Base-by-base conservation (phyloP, 1,139 yeast genomes). In the Debaryomycetaceae sp. region DNA sequence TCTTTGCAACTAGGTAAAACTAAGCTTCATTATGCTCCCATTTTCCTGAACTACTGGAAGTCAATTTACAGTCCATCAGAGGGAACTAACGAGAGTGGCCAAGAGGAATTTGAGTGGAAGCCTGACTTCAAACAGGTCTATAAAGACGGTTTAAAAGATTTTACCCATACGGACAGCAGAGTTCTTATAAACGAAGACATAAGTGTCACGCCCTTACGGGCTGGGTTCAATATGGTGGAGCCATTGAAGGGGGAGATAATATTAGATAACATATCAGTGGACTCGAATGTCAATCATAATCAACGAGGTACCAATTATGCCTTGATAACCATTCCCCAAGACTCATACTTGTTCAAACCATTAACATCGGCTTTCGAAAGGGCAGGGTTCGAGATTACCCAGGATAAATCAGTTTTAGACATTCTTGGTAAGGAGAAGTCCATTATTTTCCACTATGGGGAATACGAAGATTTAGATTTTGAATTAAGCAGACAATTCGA, bases 381-480 rank as follows among this genome's bases (percentile, higher is more conserved):
- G 31, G 67, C 68, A 5, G 50, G 53, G 5, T 48, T 56, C 24
- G 55, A 62, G 2, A 49, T 78, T 17, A 55, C 65, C 5, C 57
- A 56, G 6, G 66, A 68, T 46, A 43, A 52, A 5, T 45, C 44
- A 5, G 51, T 70, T 23, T 55, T 66, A 42, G 38, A 50, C 11
- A 47, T 53, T 9, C 44, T 69, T 14, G n/a, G 24, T 2, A 47
- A 57, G 1, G 45, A 48, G 5, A 46, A 57, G 7, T 65, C 49
- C 27, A 59, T 47, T 49, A 55, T 81, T 1, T 82, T 90, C 55
- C 96, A 90, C 51, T 90, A 81, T 59, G 93, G 89, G 11, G 98
- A 93, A 45, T 93, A 93, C 60, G 99, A 93, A 61, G 91, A 87
- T 45, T 66, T 91, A 24, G 87, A 91, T 57, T 78, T 90, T 55